Conservation (phyloP, 352 stramenopile species). For the Phytophthora foliorum region DNA sequence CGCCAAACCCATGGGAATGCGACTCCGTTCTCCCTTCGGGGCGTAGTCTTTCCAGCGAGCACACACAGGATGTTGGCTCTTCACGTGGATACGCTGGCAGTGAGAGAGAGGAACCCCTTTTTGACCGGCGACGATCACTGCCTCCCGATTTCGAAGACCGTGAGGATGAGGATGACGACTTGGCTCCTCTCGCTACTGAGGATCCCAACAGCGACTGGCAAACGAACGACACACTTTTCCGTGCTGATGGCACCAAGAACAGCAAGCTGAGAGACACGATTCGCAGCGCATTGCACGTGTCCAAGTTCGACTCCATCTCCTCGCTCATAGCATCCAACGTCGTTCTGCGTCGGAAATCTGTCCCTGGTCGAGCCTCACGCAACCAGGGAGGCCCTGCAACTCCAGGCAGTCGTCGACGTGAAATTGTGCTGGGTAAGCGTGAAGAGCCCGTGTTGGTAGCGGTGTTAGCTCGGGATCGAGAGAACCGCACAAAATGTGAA, state of each 20-base stretch:
- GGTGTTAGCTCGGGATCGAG: slow-evolving; percentile 47
- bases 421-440: slow-evolving; percentile 74
- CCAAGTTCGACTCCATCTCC: slow-evolving; percentile 93
- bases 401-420: slow-evolving; percentile 33
- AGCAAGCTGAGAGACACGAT: slow-evolving; percentile 89
- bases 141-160: slow-evolving; percentile 21
- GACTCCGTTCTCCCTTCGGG: slow-evolving; percentile 66
- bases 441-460: slow-evolving; percentile 72
- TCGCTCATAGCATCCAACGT: slow-evolving; percentile 87
- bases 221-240: slow-evolving; percentile 83
- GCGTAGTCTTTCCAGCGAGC: slow-evolving; percentile 58
- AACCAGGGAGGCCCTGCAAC: slow-evolving; percentile 18
- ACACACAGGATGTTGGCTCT: slow-evolving; percentile 28
- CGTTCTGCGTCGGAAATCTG: slow-evolving; percentile 62
- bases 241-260: slow-evolving; percentile 89
- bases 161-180: slow-evolving; percentile 20
- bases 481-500: slow-evolving; percentile 25
- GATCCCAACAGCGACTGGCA: slow-evolving; percentile 68
- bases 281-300: slow-evolving; percentile 77
- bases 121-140: slow-evolving; percentile 24
- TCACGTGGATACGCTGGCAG: slow-evolving; percentile 8
- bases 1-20: slow-evolving; percentile 66
- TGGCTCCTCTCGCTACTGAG: slow-evolving; percentile 19
- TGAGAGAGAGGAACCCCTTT: slow-evolving; percentile 16
- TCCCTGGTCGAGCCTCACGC: slow-evolving; percentile 25